Base-by-base conservation (phyloP, 441 rosid genomes). In the Mallotus japonicus region DNA sequence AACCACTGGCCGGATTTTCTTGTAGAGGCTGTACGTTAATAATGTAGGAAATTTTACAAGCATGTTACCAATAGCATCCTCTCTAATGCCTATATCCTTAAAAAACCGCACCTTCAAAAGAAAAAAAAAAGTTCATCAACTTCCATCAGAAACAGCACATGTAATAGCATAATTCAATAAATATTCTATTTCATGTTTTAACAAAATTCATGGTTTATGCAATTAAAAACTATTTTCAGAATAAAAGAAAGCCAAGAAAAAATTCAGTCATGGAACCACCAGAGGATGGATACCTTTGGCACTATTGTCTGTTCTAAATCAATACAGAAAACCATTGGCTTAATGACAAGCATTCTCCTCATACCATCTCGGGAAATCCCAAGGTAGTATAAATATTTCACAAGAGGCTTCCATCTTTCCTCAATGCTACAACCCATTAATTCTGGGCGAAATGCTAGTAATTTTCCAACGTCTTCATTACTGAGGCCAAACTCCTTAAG, bases 1-100 rank as follows among this genome's bases (percentile, higher is more conserved):
- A 77, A 94, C 97, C 97, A 90, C 97, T 5, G 94, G 92, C 73
- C 91, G 85, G 72, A 95, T 92, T 87, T 92, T 95, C 92, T 87
- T 92, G 85, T 87, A 51, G 64, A 94, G 92, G 86, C 92, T 88
- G 83, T 90, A 86, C 9, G 97, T 95, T 78, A 95, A 80, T 50
- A 94, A 73, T 6, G 92, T 86, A 70, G 97, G 95, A 78, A 89
- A 92, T 85, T 89, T 93, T 28, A 85, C 96, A 75, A 93, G 80
- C 95, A 92, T 93, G 78, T 88, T 87, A 59, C 97, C 96, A 19
- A 93, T 85, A 71, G 91, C 92, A 46, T 88, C 93, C 64, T 89
- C 88, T 80, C 84, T 83, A 62, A 88, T 84, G 50, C 96, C 97
- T 69, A 93, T 76, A 73, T 93, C 96, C 82, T 82, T 90, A 54